Evolutionary conservation across 2,329 filamentous ascomycete species (phyloP).

Genomic region (Aspergillus sojae): DNA sequence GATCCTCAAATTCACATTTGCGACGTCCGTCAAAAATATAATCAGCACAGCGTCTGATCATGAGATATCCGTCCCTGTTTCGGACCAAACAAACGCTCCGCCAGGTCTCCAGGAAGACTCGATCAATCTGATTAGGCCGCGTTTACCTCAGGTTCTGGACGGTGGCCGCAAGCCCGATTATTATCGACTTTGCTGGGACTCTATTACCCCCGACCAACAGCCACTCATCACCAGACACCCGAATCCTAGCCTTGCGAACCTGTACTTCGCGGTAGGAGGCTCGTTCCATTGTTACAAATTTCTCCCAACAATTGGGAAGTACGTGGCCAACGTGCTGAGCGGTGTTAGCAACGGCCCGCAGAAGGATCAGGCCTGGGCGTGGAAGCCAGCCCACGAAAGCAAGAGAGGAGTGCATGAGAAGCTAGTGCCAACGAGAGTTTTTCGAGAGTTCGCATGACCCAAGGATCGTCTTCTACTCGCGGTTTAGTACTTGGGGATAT

Average conservation of each 20-base stretch:
- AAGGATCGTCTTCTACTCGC: background rate
- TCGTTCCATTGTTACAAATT: conserved; percentile 70
- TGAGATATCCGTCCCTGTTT: conserved; percentile 56
- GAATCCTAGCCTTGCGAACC: conserved; percentile 51
- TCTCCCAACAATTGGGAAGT: conserved; percentile 63
- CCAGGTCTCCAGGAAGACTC: conserved; percentile 48
- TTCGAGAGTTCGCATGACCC: conserved; percentile 21
- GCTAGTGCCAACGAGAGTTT: conserved; percentile 29
- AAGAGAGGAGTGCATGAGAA: conserved; percentile 33
- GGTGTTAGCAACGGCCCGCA: conserved; percentile 49
- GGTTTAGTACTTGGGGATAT: background rate
- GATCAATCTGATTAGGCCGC: conserved; percentile 24
- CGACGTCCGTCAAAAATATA: conserved; percentile 61
- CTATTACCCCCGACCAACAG: conserved; percentile 64
- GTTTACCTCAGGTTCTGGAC: conserved; percentile 34
- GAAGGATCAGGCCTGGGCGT: conserved; percentile 32
- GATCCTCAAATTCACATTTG: conserved; percentile 64
- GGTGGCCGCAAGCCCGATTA: conserved; percentile 38
- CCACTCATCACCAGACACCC: conserved; percentile 60
- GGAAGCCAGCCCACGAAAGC: conserved; percentile 19
- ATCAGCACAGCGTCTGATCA: conserved; percentile 51
- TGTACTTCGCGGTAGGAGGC: conserved; percentile 64
- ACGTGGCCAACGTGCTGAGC: conserved; percentile 42
- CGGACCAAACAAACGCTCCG: conserved; percentile 47
- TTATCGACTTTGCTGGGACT: conserved; percentile 61